Evolutionary conservation across 352 stramenopile genomes (phyloP), one percentile per base, ranked within the genome.

Genomic region (Globisporangium acanthophoron): DNA sequence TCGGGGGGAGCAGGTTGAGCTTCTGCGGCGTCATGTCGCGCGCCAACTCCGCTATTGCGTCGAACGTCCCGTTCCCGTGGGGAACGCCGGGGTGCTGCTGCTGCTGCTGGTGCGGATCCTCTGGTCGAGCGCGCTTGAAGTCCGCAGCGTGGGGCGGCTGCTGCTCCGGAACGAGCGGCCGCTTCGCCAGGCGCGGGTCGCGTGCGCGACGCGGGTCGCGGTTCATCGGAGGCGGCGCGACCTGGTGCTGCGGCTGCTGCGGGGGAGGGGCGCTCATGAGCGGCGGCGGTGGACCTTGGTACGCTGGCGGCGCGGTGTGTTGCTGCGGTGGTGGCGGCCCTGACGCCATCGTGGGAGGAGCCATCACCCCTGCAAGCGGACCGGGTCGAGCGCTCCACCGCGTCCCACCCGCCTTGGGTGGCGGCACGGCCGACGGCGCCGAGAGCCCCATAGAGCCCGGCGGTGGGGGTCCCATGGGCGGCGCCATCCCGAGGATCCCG

Each of bases 1-100:
- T 85, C 8, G 81, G 80, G 6, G 79, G 78, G 29, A 93, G 69
- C 73, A 92, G 75, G 56, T 90, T 76, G 41, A 93, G 65, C 65
- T 93, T 90, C 56, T 92, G 71, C 24, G 80, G 79, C 16, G 81
- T 93, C 79, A 92, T 93, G 61, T 88, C 80, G 4, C 77, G 74
- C 46, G 84, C 81, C 16, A 92, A 76, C 52, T 88, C 80, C 0
- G 80, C 76, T 47, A 91, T 86, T 41, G 67, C 75, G 35, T 85
- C 74, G 47, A 80, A 78, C 48, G 87, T 69, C 5, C 73, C 76
- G 61, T 50, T 55, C 0, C 20, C 24, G 40, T 64, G 56, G 9
- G 15, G 15, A 45, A 5, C 40, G 13, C 40, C 18, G 7, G 40
- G 15, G 13, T 50, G 46, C 20, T 55, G 48, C 18, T 44, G 49